Percentiles rank a stretch among this genome's conserved stretches.
phyloP scores from a whole-genome alignment of 1,284 basidiomycete genomes.

The Boletus chippewaensis region DNA sequence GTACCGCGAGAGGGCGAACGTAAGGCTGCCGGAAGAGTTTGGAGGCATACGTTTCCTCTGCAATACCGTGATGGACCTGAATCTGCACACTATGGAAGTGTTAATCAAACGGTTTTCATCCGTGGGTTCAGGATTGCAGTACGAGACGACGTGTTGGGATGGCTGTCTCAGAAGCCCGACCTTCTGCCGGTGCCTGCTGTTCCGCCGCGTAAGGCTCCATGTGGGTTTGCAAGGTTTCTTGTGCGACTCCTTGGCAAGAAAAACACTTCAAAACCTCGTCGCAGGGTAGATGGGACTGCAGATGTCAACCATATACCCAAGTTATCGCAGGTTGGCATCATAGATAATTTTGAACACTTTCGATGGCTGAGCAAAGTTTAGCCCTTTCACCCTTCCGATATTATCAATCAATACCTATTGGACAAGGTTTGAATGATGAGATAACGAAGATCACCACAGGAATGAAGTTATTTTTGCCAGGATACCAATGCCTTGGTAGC shows the following conservation, averaged over 20 bases:
- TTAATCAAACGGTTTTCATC: constrained; percentile 12
- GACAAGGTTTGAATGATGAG: constrained; percentile 2
- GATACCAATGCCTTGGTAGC: neutral
- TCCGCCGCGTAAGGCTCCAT: neutral
- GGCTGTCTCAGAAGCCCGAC: neutral
- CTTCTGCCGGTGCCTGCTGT: neutral
- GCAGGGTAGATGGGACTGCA: neutral
- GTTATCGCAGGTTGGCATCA: neutral
- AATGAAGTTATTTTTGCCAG: neutral
- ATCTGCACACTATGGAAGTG: neutral
- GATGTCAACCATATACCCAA: neutral
- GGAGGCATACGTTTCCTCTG: neutral
- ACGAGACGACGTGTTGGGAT: neutral
- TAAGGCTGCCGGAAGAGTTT: neutral
- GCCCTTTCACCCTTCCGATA: constrained; percentile 12
- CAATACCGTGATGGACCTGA: neutral
- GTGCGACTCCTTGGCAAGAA: neutral
- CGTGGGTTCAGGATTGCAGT: neutral
- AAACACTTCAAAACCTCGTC: neutral
- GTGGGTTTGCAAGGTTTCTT: neutral
- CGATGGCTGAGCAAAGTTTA: neutral
- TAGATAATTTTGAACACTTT: neutral
- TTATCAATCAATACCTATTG: constrained; percentile 5
- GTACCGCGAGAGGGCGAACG: neutral
- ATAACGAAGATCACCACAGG: too few relatives aligned